Conservation (phyloP, 345 rosid genomes). For the Eucalyptus pauciflora region DNA sequence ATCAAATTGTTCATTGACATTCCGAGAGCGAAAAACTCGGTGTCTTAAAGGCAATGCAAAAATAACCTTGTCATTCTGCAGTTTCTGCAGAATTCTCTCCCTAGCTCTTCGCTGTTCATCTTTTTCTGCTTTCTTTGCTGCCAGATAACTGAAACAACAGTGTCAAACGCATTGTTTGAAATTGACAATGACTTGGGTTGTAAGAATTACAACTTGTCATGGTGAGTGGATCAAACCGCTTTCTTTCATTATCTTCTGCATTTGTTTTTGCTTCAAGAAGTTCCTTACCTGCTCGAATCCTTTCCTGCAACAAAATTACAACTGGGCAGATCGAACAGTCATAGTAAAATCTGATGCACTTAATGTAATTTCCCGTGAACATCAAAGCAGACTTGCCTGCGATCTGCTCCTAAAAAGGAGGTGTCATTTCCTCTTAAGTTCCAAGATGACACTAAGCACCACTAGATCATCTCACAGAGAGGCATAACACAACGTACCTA, state of each 20-base stretch:
- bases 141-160: constrained; percentile 22
- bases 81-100: constrained; percentile 45
- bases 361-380: not conserved
- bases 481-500: not conserved
- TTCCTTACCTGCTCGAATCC: constrained; percentile 65
- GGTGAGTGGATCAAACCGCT: constrained; percentile 30
- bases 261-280: constrained; percentile 37
- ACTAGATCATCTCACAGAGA: not conserved
- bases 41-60: not conserved
- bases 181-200: not conserved
- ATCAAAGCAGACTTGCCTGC: not conserved
- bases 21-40: not conserved
- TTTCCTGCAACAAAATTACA: constrained; percentile 34
- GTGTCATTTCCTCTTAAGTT: not conserved
- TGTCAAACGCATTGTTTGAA: not conserved
- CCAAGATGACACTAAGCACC: not conserved
- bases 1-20: not conserved
- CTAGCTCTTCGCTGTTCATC: constrained; percentile 61
- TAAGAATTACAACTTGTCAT: not conserved
- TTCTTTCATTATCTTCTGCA: constrained; percentile 67
- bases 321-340: not conserved
- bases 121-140: constrained; percentile 44
- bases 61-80: constrained; percentile 71
- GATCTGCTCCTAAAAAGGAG: not conserved
- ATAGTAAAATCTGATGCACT: not conserved